Base-by-base conservation (phyloP, 768 basidiomycete genomes). In the Podaxis sp. region DNA sequence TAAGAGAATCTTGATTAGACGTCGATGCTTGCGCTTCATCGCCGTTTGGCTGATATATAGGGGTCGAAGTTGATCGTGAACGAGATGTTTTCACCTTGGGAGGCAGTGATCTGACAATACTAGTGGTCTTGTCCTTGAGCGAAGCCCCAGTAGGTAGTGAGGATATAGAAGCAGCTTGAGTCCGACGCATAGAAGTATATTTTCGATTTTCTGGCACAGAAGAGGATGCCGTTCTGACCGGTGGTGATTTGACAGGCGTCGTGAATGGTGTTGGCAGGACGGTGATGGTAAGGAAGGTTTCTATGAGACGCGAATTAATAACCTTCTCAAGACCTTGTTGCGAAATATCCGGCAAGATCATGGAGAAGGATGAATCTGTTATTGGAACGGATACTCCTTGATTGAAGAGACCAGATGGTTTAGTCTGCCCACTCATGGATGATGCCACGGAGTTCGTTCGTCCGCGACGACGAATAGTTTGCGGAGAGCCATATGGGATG, bases 311-410 rank as follows among this genome's bases (percentile, higher is more conserved):
- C 37, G 91, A 87, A 58, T 77, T 76, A 11, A 94, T 80, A 13
- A 92, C 82, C 66, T 80, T 88, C 76, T 93, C 90, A 50, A 93
- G 76, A 7, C 79, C 82, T 29, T 74, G 74, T 69, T 93, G 91
- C 3, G 90, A 89, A 63, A 88, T 81, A 67, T 87, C 86, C 15
- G 79, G 79, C 59, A 83, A 74, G 52, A 83, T 53, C 41, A 55
- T 64, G 40, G 70, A 66, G 47, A 70, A 66, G 24, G 63, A 64
- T 36, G 72, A 64, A n/a, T 68, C 56, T 33, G 66, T 55, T 65
- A 36, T 63, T 33, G 47, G 66, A 46, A 47, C 64, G 62, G 57
- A 51, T 40, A 38, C 43, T n/a, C 61, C 54, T 36, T 47, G 46
- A 51, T 73, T 67, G 57, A 56, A 27, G 13, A 50, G 25, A 25